Base-by-base conservation (phyloP, 1,139 yeast species). In the Kodamaea derodonti region DNA sequence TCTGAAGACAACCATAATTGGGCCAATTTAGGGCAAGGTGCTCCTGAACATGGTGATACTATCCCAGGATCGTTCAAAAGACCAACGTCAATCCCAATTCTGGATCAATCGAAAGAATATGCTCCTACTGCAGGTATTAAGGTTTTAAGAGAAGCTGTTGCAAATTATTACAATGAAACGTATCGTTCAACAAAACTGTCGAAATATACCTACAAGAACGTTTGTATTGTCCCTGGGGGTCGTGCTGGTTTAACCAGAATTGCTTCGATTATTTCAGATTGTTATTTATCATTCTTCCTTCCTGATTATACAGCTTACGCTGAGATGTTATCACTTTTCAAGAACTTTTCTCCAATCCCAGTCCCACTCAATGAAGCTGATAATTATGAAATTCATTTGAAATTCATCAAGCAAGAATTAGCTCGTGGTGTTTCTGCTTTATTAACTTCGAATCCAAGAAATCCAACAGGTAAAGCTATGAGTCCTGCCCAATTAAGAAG, bases 261-360 rank as follows among this genome's bases (percentile, higher is more conserved):
- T 45, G 85, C 85, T 17, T 76, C 84, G 10, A 77, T 79, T 42
- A 68, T 79, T 39, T 65, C 75, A 38, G 84, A 79, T 53, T 69
- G 84, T 48, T 78, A 78, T 51, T 58, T 79, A 38, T 73, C 81
- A 14, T 79, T 78, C 54, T 79, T 79, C 54, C 63, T 78, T 46
- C 85, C 85, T 4, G 85, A 79, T 52, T 78, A 79, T 51, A 78
- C 85, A 17, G 85, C 85, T 3, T 78, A 78, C 49, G 81, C 85
- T n/a, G 85, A 78, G 54, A 78, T 78, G 84, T 62, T 78, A 48
- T 75, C 83, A 11, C 64, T 78, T 35, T 78, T 78, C 61, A 78
- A 78, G 61, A 78, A 78, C 54, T 78, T 78, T 52, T 74, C 82
- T 2, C 84, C 84, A 6, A 77, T 78, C 37, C 85, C 85, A 1